Base-by-base conservation (phyloP, 306 rosid species). In the Senna siamea region DNA sequence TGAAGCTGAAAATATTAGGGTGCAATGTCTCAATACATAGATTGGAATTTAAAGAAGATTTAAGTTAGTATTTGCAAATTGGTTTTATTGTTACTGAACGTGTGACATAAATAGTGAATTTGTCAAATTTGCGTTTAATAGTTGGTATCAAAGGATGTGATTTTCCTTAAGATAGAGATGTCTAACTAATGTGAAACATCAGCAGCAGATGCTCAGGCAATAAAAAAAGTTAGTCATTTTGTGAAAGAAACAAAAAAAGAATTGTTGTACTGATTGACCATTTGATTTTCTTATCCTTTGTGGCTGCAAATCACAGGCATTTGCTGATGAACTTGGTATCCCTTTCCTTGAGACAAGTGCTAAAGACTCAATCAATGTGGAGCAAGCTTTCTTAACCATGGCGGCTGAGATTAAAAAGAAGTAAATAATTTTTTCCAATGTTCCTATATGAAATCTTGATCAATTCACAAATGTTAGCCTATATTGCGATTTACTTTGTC, bases 321-420 rank as follows among this genome's bases (percentile, higher is more conserved):
- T 94, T 72, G 98, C 98, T 0, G 97, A 94, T 54, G 96, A 89
- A 85, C 91, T 88, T 4, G 98, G 98, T 30, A 91, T 94, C 78
- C 98, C 96, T 69, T 94, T 91, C 83, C 94, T 94, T 13, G 98
- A 94, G 90, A 91, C 98, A 50, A 94, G 98, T 89, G 98, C 98
- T 17, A 94, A 94, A 81, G 97, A 94, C 76, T 90, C 98, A 0
- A 88, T 89, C 88, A 94, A 94, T 53, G 98, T 94, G 85, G 98
- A 94, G 85, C 94, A 94, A 84, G 98, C 98, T 74, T 94, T 94
- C 93, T 85, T 91, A 78, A 91, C 96, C 73, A 94, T 94, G 98
- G 90, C 97, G 10, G 85, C 83, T 1, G 97, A 91, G 90, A 94
- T 94, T 72, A 94, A 91, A 94, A 91, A 91, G 73, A 94, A 89